Conservation (phyloP, 2,329 filamentous ascomycete genomes). For the Dothistroma septosporum region DNA sequence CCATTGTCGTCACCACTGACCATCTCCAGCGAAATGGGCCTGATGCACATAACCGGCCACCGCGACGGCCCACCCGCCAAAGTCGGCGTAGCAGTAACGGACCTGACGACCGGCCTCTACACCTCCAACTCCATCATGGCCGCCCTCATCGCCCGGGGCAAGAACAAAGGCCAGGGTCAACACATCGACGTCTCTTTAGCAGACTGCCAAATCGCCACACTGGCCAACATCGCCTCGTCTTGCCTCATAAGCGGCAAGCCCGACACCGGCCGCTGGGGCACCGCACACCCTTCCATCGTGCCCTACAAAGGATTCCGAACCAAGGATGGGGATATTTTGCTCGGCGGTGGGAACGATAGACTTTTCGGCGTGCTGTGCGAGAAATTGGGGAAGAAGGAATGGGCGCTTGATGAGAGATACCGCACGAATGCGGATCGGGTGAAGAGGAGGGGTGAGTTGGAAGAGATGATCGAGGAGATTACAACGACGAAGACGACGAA, state of each 20-base stretch:
- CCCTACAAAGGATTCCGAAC: constrained; percentile 81
- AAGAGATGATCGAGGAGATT: constrained; percentile 70
- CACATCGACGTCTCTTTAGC: constrained; percentile 88
- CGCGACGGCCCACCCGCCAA: constrained; percentile 90
- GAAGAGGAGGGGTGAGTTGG: constrained; percentile 69
- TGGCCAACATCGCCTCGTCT: constrained; percentile 94
- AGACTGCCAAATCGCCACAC: constrained; percentile 89
- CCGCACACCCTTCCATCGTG: constrained; percentile 96
- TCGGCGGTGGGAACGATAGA: constrained; percentile 62
- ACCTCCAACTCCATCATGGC: constrained; percentile 96
- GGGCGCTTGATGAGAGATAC: constrained; percentile 55
- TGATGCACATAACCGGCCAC: constrained; percentile 96
- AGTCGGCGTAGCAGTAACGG: constrained; percentile 94
- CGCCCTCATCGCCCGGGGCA: constrained; percentile 70
- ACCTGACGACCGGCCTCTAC: constrained; percentile 91
- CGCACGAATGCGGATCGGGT: constrained; percentile 58
- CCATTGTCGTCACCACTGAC: constrained; percentile 5
- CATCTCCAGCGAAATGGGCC: constrained; percentile 66
- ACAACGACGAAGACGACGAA: constrained; percentile 74
- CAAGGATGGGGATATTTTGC: constrained; percentile 58
- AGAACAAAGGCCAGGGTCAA: constrained; percentile 70
- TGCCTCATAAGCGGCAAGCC: constrained; percentile 81
- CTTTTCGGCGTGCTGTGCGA: constrained; percentile 59
- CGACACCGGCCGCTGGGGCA: constrained; percentile 90
- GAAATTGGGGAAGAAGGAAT: constrained; percentile 55